Evolutionary conservation across 495 filamentous ascomycete genomes (phyloP).

Genomic region (Neurospora tetraspora): DNA sequence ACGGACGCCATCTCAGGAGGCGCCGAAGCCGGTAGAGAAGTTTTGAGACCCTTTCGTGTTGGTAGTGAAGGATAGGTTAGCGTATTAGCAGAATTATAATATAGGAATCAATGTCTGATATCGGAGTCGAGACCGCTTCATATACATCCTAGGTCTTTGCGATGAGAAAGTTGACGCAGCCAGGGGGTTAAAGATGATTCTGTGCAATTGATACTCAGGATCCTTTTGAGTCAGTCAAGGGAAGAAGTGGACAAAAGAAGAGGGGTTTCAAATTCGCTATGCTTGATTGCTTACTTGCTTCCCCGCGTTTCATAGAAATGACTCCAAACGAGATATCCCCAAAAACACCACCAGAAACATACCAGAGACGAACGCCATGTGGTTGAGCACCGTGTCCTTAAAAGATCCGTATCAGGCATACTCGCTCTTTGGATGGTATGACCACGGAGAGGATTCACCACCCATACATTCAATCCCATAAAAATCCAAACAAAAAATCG

Average conservation of each 20-base stretch:
- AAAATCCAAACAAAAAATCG: background rate
- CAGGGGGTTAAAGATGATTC: too few species aligned
- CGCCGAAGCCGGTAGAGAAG: background rate
- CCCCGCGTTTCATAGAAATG: background rate
- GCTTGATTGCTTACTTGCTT: background rate
- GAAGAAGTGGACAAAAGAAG: background rate
- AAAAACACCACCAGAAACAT: background rate
- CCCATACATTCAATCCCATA: background rate
- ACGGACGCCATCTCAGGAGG: background rate
- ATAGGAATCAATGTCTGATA: background rate
- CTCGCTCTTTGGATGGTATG: background rate
- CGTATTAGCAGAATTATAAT: background rate
- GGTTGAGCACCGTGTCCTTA: background rate
- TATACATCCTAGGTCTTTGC: background rate
- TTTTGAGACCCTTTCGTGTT: background rate
- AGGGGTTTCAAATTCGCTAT: background rate
- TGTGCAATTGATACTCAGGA: background rate
- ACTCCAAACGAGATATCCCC: background rate
- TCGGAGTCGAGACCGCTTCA: background rate
- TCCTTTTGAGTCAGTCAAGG: background rate
- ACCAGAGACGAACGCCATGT: background rate
- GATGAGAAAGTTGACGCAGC: too few species aligned
- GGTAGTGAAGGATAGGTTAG: background rate
- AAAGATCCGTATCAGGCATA: background rate
- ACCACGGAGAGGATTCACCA: background rate